Base-by-base conservation (phyloP, 352 stramenopile species). In the Albugo laibachii region DNA sequence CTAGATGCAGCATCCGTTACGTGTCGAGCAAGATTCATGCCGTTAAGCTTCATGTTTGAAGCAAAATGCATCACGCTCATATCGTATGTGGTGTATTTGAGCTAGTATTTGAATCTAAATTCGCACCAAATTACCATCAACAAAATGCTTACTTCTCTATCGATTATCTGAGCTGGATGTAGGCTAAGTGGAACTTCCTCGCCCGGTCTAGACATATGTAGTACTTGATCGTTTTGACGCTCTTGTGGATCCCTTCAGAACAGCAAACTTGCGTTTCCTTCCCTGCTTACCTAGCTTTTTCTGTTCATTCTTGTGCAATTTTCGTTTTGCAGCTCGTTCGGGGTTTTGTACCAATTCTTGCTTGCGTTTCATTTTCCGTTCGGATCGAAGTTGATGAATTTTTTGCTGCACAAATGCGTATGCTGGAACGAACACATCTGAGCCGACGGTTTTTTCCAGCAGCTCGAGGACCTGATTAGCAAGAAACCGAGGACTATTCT, bases 331-430 rank as follows among this genome's bases (percentile, higher is more conserved):
- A 2, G 72, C 75, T 36, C 66, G 62, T 47, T 83, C 62, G 15
- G 80, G 78, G 39, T 94, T 68, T 11, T 70, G 62, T 39, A 94
- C 60, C 10, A 78, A 59, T 47, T 91, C 76, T 43, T 70, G 73
- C 53, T 79, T 83, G 51, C 74, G 80, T 52, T 89, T 63, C 49
- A 83, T 61, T 21, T 83, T 82, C 38, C 81, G 73, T 24, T 57
- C 62, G 13, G 71, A 76, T 14, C 78, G 76, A 52, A 82, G 79
- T 14, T 70, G 58, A 1, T 66, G 69, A 39, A 88, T 65, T 55
- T 88, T 83, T 48, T 63, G 63, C 50, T 93, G 81, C 36, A 94
- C 78, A 24, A 86, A 81, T 41, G 78, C 82, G 57, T 88, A 93
- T 11, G 73, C 58, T 24, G 84, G 65, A 31, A 91, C 53, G 53